These are phyloP conservation scores for Phialophora verrucosa DNA, from an alignment of 2,329 filamentous ascomycete genomes.

Conservation along the genomic window DNA sequence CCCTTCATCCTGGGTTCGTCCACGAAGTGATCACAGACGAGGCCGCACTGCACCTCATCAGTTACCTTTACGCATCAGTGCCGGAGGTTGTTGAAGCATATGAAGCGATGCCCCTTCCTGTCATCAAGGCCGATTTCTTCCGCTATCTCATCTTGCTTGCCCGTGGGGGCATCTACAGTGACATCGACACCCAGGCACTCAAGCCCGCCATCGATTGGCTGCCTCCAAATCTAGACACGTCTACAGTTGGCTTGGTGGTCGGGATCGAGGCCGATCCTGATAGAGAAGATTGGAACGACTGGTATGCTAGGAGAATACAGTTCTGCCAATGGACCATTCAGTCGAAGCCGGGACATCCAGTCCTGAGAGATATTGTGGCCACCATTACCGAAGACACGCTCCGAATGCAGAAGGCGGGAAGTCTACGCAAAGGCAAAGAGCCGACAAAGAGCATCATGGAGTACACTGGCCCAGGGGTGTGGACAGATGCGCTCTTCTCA, in stretches of 20 bases:
- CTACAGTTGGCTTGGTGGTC: slow-evolving; percentile 81
- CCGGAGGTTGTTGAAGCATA: slow-evolving; percentile 82
- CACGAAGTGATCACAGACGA: slow-evolving; percentile 97
- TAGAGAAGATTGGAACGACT: slow-evolving; percentile 86
- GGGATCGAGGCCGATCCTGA: slow-evolving; percentile 97
- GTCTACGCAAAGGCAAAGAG: slow-evolving; percentile 64
- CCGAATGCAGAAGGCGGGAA: slow-evolving; percentile 70
- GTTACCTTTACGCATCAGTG: slow-evolving; percentile 82
- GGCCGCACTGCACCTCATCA: slow-evolving; percentile 79
- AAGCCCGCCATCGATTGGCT: slow-evolving; percentile 87
- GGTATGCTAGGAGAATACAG: slow-evolving; percentile 95
- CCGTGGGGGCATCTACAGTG: slow-evolving; percentile 81
- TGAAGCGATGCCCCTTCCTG: slow-evolving; percentile 71
- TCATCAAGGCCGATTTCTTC: slow-evolving; percentile 81
- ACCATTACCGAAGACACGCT: slow-evolving; percentile 85
- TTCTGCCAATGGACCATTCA: slow-evolving; percentile 99
- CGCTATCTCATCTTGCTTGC: slow-evolving; percentile 76
- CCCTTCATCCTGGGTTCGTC: slow-evolving; percentile 85
- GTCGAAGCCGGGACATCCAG: slow-evolving; percentile 89
- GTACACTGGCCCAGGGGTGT: slow-evolving; percentile 90
- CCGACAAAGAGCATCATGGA: slow-evolving; percentile 79
- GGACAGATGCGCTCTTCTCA: slow-evolving; percentile 89
- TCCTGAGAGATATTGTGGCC: slow-evolving; percentile 83
- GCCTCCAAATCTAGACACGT: slow-evolving; percentile 74
- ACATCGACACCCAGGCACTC: slow-evolving; percentile 89